Percentiles rank a stretch among this genome's conserved stretches.
These are phyloP conservation scores for Cunninghamia lanceolata DNA, from an alignment of 75 land plant genomes.

Conservation along the genomic window DNA sequence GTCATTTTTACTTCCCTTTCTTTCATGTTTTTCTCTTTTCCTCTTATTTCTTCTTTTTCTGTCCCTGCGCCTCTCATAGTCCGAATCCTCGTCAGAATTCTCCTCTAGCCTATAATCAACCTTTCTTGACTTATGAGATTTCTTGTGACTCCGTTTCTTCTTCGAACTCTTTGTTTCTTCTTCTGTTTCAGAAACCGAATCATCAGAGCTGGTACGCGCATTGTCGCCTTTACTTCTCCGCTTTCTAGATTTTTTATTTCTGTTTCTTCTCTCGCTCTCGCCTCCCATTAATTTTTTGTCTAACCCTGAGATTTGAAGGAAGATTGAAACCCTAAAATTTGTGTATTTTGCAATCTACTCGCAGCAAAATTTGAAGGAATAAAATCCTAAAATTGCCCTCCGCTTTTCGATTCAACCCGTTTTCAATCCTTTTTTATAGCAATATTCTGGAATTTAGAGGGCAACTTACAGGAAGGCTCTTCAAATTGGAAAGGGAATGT, in stretches of 20 bases:
- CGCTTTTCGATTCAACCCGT: too few relatives aligned
- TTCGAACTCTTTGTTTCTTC: neutral
- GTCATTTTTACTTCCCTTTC: slow-evolving; percentile 1
- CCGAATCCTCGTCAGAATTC: neutral
- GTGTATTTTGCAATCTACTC: too few relatives aligned
- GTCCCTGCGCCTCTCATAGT: slow-evolving; percentile 2
- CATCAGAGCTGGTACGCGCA: neutral
- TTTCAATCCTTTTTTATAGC: too few relatives aligned
- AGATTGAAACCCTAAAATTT: neutral
- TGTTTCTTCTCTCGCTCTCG: neutral
- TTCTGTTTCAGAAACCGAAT: neutral
- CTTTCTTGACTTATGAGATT: neutral
- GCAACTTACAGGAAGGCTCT: too few relatives aligned
- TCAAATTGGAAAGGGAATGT: too few relatives aligned
- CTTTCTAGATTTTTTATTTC: neutral
- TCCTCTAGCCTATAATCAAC: neutral
- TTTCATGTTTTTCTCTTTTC: neutral
- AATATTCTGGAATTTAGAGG: too few relatives aligned
- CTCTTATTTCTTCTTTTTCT: slow-evolving; percentile 5
- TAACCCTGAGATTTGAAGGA: neutral
- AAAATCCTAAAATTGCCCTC: too few relatives aligned
- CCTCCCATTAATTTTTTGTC: neutral
- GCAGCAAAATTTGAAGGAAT: too few relatives aligned
- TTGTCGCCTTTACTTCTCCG: neutral
- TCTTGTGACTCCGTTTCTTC: neutral